Conservation (phyloP, 495 filamentous ascomycete genomes). For the Friedmanniomyces endolithicus region DNA sequence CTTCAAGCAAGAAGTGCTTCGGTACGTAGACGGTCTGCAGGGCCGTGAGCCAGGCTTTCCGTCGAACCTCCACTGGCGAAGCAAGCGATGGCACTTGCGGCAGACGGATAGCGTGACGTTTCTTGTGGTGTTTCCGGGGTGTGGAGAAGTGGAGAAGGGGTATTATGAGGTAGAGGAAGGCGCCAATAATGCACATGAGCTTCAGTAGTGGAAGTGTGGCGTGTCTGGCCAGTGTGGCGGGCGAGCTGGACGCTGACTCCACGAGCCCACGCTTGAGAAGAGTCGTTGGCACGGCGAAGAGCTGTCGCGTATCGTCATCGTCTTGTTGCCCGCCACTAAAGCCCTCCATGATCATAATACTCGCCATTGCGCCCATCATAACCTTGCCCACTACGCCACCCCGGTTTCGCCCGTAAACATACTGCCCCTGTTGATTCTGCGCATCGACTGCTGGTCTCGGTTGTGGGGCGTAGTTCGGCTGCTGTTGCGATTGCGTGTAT, state of each 20-base stretch:
- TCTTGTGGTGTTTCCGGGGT: conserved; percentile 29
- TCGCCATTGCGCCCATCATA: conserved; percentile 84
- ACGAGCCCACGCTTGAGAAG: conserved; percentile 23
- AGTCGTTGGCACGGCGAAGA: conserved; percentile 57
- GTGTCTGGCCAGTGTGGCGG: conserved; percentile 15
- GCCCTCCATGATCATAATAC: conserved; percentile 80
- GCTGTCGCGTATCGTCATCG: conserved; percentile 50
- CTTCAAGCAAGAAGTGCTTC: conserved; percentile 72
- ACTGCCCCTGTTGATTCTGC: conserved; percentile 16
- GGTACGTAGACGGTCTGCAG: conserved; percentile 94
- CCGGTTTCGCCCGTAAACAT: conserved; percentile 21
- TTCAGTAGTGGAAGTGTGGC: conserved; percentile 36
- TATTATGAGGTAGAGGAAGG: conserved; percentile 54
- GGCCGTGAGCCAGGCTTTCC: conserved; percentile 87
- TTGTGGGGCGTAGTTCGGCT: conserved; percentile 10
- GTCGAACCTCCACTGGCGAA: conserved; percentile 72
- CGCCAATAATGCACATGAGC: conserved; percentile 49
- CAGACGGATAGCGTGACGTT: conserved; percentile 30
- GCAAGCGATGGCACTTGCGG: conserved; percentile 55
- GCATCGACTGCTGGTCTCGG: conserved; percentile 16
- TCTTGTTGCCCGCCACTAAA: conserved; percentile 39
- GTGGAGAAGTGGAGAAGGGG: conserved; percentile 51
- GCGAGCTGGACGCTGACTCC: not conserved
- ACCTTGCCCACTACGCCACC: conserved; percentile 50
- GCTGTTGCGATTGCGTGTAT: conserved; percentile 16